These are phyloP conservation scores for Vicia faba DNA, from an alignment of 306 rosid genomes.

Conservation along the genomic window DNA sequence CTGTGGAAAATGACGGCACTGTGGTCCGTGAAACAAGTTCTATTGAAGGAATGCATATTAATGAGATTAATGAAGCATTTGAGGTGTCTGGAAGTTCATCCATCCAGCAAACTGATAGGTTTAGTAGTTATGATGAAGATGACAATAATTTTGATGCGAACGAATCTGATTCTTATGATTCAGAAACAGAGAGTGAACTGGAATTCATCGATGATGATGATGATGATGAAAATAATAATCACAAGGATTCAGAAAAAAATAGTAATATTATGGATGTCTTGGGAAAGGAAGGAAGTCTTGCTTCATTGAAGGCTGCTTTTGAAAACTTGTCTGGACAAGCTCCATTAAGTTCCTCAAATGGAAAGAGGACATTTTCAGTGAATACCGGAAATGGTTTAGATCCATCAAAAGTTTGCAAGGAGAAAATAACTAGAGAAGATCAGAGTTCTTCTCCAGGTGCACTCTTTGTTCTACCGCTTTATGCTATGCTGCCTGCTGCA, in stretches of 20 bases:
- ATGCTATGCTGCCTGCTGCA: constrained; percentile 89
- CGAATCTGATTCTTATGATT: constrained; percentile 58
- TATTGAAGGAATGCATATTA: constrained; percentile 53
- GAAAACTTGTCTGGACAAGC: constrained; percentile 60
- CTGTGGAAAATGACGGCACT: constrained; percentile 40
- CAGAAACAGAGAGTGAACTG: constrained; percentile 76
- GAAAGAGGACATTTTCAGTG: too few relatives aligned
- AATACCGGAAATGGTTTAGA: constrained; percentile 44
- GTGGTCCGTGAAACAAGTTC: constrained; percentile 43
- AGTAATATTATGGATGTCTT: constrained; percentile 46
- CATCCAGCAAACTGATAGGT: constrained; percentile 57
- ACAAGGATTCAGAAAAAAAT: constrained; percentile 44
- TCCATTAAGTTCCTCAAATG: neutral
- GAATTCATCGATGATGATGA: constrained; percentile 51
- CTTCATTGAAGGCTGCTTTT: constrained; percentile 75
- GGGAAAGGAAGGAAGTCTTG: constrained; percentile 57
- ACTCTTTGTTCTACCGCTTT: constrained; percentile 81
- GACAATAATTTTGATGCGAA: constrained; percentile 40
- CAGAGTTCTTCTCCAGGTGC: constrained; percentile 46
- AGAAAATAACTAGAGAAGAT: constrained; percentile 39
- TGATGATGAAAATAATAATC: constrained; percentile 49
- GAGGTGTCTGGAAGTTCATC: constrained; percentile 52
- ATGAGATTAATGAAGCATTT: constrained; percentile 79
- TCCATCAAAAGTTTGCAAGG: constrained; percentile 38
- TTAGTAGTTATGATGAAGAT: constrained; percentile 68